Evolutionary conservation across 148 eudicot species (phyloP), one percentile per base, ranked within the genome.

Genomic region (Rhododendron ferrugineum): DNA sequence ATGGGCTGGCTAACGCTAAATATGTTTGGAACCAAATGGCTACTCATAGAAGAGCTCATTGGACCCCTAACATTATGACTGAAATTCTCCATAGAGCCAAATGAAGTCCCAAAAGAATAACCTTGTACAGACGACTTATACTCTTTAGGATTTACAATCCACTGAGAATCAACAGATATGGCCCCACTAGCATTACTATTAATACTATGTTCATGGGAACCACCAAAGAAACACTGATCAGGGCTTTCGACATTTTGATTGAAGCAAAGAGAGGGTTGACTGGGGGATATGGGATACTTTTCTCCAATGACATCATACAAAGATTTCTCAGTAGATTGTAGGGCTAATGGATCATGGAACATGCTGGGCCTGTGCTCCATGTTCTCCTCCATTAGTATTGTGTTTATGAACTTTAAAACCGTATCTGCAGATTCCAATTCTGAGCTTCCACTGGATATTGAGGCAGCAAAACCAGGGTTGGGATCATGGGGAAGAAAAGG

Each of bases 291-390:
- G 64, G 90, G 88, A 83, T 91, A 89, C 10, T 83, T 84, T 81
- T 89, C 82, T 11, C 91, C 91, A 72, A 91, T 82, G 4, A 76
- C 89, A 37, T 89, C 90, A 79, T 89, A 91, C 5, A 91, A 86
- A 0, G 93, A 89, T 87, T 86, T 88, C 88, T 91, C 93, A n/a
- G 93, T 83, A 85, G 87, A 89, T 85, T 81, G 88, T 42, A 91
- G 82, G 78, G 91, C 90, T 50, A 91, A 90, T 37, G 93, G 93
- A 72, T 91, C 93, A 58, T 88, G 87, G 44, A 91, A 89, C 91
- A 91, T 85, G 64, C 91, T 83, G 37, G 90, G 91, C 87, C 84
- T 91, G 78, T 89, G 86, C 70, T 91, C 93, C 80, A 89, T 85
- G 82, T 89, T 79, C 86, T 91, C 93, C 86, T 91, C 93, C 87